Percentiles rank a stretch among this genome's conserved stretches.
Conservation (phyloP, 2,329 filamentous ascomycete genomes). For the Pseudogymnoascus sp. region DNA sequence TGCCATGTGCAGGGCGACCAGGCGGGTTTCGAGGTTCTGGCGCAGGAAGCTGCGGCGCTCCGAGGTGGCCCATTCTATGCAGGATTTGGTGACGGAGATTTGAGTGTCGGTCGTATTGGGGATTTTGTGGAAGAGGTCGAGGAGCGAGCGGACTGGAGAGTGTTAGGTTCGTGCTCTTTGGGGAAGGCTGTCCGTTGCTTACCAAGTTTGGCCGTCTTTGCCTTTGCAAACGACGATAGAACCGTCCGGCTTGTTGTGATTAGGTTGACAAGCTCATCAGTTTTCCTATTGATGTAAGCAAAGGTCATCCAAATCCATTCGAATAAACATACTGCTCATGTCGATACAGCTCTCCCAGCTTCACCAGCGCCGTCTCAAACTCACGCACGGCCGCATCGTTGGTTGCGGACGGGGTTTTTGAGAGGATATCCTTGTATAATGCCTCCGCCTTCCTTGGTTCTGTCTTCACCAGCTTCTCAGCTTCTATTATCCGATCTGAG, state of each 20-base stretch:
- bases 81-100: slow-evolving; percentile 92
- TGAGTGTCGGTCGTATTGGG: slow-evolving; percentile 92
- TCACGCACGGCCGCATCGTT: slow-evolving; percentile 80
- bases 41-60: slow-evolving; percentile 93
- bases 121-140: slow-evolving; percentile 90
- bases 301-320: slow-evolving; percentile 6
- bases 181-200: slow-evolving; percentile 31
- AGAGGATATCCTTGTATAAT: slow-evolving; percentile 83
- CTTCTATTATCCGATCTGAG: slow-evolving; percentile 70
- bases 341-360: slow-evolving; percentile 84
- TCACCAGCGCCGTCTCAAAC: slow-evolving; percentile 83
- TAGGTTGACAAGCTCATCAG: slow-evolving; percentile 78
- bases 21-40: slow-evolving; percentile 93
- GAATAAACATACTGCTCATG: slow-evolving; percentile 63
- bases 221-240: slow-evolving; percentile 94
- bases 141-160: slow-evolving; percentile 75
- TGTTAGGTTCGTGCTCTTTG: slow-evolving; percentile 7
- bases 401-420: slow-evolving; percentile 72
- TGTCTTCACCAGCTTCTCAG: slow-evolving; percentile 71
- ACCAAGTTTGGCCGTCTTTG: slow-evolving; percentile 98
- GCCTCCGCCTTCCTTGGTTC: slow-evolving; percentile 77
- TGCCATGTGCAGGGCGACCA: slow-evolving; percentile 90
- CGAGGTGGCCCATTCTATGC: slow-evolving; percentile 97
- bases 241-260: slow-evolving; percentile 85
- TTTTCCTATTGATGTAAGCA: slow-evolving; percentile 48